Evolutionary conservation across 192 early-diverging fungal species (phyloP).

Genomic region (Entomortierella beljakovae): DNA sequence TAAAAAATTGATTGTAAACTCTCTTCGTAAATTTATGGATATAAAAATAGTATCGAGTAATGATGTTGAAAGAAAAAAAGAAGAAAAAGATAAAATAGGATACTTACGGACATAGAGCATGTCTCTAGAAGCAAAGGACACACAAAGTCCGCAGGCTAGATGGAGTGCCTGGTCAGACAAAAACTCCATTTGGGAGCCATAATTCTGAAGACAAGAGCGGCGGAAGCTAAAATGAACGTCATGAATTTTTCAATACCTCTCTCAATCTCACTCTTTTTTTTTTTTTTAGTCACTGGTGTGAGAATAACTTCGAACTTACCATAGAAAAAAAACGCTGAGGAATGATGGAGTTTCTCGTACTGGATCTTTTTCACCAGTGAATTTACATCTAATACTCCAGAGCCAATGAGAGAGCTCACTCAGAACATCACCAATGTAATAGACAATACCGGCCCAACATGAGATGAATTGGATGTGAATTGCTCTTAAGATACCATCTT

Average conservation of each 20-base stretch:
- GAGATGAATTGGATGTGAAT: constrained; percentile 37
- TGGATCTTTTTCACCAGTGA: constrained; percentile 40
- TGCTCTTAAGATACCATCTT: constrained; percentile 5
- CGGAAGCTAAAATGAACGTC: constrained; percentile 62
- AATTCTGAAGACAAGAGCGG: constrained; percentile 60
- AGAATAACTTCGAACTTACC: constrained; percentile 27
- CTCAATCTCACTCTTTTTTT: no score
- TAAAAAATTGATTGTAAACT: constrained; percentile 61
- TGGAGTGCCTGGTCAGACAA: constrained; percentile 67
- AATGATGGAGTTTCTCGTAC: constrained; percentile 59
- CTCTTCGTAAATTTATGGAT: no score
- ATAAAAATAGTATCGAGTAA: no score
- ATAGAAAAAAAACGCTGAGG: constrained; percentile 35
- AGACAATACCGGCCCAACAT: constrained; percentile 21
- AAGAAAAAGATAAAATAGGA: no score
- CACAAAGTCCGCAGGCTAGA: constrained; percentile 64
- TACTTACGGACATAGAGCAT: no score
- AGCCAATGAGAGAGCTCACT: constrained; percentile 37
- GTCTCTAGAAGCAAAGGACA: constrained; percentile 61
- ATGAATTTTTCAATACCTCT: constrained; percentile 38
- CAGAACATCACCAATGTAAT: constrained; percentile 22
- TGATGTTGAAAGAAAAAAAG: no score
- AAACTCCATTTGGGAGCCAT: constrained; percentile 56
- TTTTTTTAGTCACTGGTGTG: no score
- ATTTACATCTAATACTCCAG: constrained; percentile 47